Base-by-base conservation (phyloP, 2,329 filamentous ascomycete species). In the Dothideomycetes sp. region DNA sequence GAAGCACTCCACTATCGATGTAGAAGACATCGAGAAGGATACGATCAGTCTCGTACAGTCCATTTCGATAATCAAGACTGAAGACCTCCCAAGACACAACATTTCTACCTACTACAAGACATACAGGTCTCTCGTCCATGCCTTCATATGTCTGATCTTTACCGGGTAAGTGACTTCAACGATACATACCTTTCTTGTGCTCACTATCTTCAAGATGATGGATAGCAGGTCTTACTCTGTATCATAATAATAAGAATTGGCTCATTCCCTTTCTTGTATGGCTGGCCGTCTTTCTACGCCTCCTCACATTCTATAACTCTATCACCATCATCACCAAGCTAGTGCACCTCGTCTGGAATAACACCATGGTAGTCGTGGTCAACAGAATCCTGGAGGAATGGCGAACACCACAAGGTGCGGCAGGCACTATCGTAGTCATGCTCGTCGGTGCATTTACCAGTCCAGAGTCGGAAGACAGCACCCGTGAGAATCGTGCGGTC, bases 201-300 rank as follows among this genome's bases (percentile, higher is more conserved):
- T n/a, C n/a, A n/a, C n/a, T n/a, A n/a, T n/a, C n/a, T n/a, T n/a
- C n/a, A 10, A 71, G 72, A 52, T 87, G 83, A 83, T 88, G 81
- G 81, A 80, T 88, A 47, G 78, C 81, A 5, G 75, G 79, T 40
- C 64, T 89, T 35, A 68, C 87, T 43, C 66, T 85, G 38, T 84
- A 89, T 57, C 76, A 76, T 43, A 50, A 80, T 43, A 77, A 86
- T 51, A 70, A 73, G 61, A 85, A 84, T 53, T 94, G 86, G 86
- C 62, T 93, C 41, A 75, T 88, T 36, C 86, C 87, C 0, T 91
- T 93, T 62, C 69, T 94, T 37, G 56, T 94, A 34, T 94, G 81
- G 69, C 73, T 94, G 34, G 71, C 68, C 48, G 78, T 93, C 50
- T 76, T 74, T 9, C 65, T 91, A 37, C 81, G 87, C 24, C 58